Conservation (phyloP, 2,329 filamentous ascomycete genomes). For the Penicillium sp. region DNA sequence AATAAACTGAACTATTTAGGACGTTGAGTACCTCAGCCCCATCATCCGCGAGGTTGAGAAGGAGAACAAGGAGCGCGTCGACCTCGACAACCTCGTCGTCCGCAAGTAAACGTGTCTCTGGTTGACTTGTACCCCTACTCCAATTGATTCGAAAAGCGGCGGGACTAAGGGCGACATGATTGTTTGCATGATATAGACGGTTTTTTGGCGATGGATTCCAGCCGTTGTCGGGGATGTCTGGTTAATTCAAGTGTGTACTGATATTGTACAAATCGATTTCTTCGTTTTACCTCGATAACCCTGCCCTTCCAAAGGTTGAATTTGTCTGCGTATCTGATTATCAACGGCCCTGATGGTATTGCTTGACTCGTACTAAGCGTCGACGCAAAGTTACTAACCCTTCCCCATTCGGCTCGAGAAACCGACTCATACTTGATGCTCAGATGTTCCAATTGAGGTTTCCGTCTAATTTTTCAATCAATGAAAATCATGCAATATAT, state of each 20-base stretch:
- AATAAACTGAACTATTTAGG: constrained; percentile 47
- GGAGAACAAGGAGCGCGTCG: constrained; percentile 64
- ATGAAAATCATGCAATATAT: background rate
- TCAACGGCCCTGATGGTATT: background rate
- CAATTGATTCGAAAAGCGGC: constrained; percentile 24
- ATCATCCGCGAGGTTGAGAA: constrained; percentile 69
- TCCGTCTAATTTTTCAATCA: background rate
- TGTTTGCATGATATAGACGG: constrained; percentile 22
- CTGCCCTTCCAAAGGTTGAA: background rate
- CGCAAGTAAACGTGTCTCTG: constrained; percentile 41
- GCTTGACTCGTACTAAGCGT: background rate
- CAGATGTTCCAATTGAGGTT: background rate
- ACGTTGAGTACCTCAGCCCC: constrained; percentile 63
- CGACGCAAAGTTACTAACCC: background rate
- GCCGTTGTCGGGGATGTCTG: constrained; percentile 25
- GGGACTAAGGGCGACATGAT: constrained; percentile 20
- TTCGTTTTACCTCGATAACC: constrained; percentile 19
- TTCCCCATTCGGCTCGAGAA: background rate
- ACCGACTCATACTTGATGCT: background rate
- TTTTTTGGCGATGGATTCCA: constrained; percentile 26
- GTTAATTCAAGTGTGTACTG: constrained; percentile 35
- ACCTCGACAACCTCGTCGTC: constrained; percentile 66
- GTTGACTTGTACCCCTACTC: constrained; percentile 11
- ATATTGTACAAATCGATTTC: constrained; percentile 44
- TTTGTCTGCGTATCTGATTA: background rate